These are phyloP conservation scores for Neonectria faginata DNA, from an alignment of 2,329 filamentous ascomycete species.

Conservation along the genomic window DNA sequence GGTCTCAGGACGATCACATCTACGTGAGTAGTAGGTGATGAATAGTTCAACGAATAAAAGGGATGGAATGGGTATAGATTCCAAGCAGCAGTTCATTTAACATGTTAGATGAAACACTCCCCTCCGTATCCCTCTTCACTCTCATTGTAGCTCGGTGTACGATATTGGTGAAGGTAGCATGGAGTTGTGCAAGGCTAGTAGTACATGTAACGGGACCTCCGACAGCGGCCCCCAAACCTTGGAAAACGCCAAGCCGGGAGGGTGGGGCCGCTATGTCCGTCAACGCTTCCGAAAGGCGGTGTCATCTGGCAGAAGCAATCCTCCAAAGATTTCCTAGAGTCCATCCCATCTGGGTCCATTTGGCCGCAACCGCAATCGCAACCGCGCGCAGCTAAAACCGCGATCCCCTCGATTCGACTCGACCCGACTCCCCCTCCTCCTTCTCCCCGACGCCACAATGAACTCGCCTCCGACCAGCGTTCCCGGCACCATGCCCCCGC, in stretches of 20 bases:
- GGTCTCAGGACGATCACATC: background rate
- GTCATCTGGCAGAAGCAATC: constrained; percentile 55
- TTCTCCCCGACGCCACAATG: constrained; percentile 47
- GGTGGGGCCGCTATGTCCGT: constrained; percentile 39
- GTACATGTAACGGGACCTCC: background rate
- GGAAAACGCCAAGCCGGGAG: constrained; percentile 34
- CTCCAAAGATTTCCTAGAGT: constrained; percentile 41
- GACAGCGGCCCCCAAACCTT: background rate
- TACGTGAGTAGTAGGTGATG: background rate
- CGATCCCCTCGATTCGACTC: constrained; percentile 33
- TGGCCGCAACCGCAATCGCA: constrained; percentile 29
- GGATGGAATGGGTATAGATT: background rate
- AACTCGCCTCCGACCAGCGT: constrained; percentile 47
- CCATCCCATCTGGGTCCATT: constrained; percentile 26
- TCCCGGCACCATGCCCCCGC: constrained; percentile 38
- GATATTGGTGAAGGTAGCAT: background rate
- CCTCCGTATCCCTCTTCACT: background rate
- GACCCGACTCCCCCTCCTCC: background rate
- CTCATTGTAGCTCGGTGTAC: background rate
- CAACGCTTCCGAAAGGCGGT: constrained; percentile 50
- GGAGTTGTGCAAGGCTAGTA: background rate
- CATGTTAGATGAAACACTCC: background rate
- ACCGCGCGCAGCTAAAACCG: constrained; percentile 30
- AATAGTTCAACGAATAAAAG: background rate
- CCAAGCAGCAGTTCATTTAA: background rate